A percentile compares a stretch with the other conserved stretches of the same genome.
phyloP scores from a whole-genome alignment of 2,329 filamentous ascomycete species.

The Diaporthe aspalathi region DNA sequence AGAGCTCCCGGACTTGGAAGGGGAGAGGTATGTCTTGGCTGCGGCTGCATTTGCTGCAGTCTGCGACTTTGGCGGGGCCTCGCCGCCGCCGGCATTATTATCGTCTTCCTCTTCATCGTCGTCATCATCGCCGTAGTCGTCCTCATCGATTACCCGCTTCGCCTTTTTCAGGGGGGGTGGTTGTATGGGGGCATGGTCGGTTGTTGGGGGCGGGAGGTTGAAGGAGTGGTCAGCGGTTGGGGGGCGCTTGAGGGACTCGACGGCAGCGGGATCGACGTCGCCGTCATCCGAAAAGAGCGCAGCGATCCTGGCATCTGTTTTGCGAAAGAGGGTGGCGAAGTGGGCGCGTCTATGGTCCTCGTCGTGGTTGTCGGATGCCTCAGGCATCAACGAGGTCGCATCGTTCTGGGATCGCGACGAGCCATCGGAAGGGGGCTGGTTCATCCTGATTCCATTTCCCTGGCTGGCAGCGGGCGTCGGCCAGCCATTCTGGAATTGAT shows the following conservation, averaged over 20 bases:
- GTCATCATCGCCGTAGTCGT: constrained; percentile 88
- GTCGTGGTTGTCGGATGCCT: constrained; percentile 69
- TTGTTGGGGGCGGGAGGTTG: constrained; percentile 61
- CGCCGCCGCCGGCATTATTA: constrained; percentile 60
- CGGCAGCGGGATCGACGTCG: constrained; percentile 62
- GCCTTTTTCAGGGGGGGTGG: constrained; percentile 78
- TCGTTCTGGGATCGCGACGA: constrained; percentile 62
- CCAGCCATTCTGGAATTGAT: constrained; percentile 75
- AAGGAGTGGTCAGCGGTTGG: constrained; percentile 51
- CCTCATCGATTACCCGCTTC: constrained; percentile 82
- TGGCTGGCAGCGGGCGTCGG: constrained; percentile 66
- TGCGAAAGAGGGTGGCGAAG: constrained; percentile 82
- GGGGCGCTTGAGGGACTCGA: constrained; percentile 63
- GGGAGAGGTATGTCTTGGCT: constrained; percentile 72
- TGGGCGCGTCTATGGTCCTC: constrained; percentile 78
- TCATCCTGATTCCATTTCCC: constrained; percentile 59
- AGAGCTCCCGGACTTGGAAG: constrained; percentile 76
- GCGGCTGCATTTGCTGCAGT: constrained; percentile 61
- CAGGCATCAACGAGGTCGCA: constrained; percentile 65
- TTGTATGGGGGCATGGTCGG: constrained; percentile 68
- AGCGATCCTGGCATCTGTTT: constrained; percentile 80
- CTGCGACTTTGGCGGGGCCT: constrained; percentile 17
- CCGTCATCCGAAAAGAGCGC: constrained; percentile 76
- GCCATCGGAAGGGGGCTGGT: constrained; percentile 72
- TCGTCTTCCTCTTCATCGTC: constrained; percentile 78